Conservation (phyloP, 108 stramenopile species). For the Chaetoceros tenuissimus region DNA sequence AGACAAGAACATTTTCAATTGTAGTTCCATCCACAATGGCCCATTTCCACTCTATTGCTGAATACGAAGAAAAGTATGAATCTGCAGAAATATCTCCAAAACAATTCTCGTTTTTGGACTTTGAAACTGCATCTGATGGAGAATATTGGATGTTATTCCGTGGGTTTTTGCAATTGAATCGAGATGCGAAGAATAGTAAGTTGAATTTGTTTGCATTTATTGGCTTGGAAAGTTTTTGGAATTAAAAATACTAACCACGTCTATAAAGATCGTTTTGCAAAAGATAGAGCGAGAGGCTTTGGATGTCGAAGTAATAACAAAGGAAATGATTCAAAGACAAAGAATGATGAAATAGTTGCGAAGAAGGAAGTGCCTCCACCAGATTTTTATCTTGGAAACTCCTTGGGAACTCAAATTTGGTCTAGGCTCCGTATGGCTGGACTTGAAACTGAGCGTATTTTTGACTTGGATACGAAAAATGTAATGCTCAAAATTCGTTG, state of each 20-base stretch:
- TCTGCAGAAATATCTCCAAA: constrained; percentile 15
- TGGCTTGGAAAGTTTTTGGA: no score
- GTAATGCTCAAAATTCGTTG: constrained; percentile 89
- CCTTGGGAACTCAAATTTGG: constrained; percentile 88
- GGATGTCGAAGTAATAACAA: no score
- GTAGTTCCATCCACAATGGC: not conserved
- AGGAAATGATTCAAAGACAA: no score
- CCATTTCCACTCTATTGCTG: not conserved
- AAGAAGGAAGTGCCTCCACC: constrained; percentile 48
- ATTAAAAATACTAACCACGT: no score
- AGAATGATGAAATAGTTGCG: no score
- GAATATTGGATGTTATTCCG: constrained; percentile 85
- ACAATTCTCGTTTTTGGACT: constrained; percentile 38
- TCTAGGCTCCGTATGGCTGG: constrained; percentile 80
- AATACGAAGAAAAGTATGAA: not conserved
- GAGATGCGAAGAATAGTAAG: constrained; percentile 41
- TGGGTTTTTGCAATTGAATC: constrained; percentile 76
- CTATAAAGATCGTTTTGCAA: constrained; percentile 70
- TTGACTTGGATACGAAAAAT: constrained; percentile 50
- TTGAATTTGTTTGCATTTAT: no score
- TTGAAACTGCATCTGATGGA: constrained; percentile 83
- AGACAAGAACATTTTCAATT: not conserved
- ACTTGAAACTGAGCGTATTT: constrained; percentile 78
- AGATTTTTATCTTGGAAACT: constrained; percentile 79
- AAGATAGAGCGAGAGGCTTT: constrained; percentile 61